Conservation (phyloP, 306 rosid species). For the Pterocarpus santalinus region DNA sequence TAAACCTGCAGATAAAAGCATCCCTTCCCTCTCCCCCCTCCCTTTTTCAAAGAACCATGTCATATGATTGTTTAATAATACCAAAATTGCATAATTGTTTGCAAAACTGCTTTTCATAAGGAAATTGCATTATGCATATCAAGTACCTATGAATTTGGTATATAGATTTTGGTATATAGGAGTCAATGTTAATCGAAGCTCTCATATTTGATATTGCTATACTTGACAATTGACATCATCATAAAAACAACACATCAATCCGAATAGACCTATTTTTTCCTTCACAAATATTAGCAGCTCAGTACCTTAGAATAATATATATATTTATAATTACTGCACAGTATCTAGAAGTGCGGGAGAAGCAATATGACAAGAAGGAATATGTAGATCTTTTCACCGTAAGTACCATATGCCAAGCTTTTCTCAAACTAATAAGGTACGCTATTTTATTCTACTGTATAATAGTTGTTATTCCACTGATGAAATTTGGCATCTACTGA, state of each 20-base stretch:
- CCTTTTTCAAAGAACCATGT: background rate
- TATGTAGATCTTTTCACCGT: constrained; percentile 81
- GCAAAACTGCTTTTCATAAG: constrained; percentile 7
- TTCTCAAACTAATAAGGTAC: background rate
- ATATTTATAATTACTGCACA: constrained; percentile 47
- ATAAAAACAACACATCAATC: constrained; percentile 10
- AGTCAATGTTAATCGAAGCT: constrained; percentile 25
- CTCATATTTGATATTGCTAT: background rate
- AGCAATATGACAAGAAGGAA: constrained; percentile 86
- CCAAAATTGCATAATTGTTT: background rate
- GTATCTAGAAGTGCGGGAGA: constrained; percentile 94
- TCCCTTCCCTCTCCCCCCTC: background rate
- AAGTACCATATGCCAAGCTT: constrained; percentile 51
- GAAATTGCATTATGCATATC: constrained; percentile 17
- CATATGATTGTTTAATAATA: constrained; percentile 19
- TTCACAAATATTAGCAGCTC: constrained; percentile 13
- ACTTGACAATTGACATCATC: background rate
- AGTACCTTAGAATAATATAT: constrained; percentile 27
- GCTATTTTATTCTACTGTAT: constrained; percentile 25
- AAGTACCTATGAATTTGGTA: constrained; percentile 18
- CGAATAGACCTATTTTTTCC: background rate
- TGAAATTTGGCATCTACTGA: constrained; percentile 21
- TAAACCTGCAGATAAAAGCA: constrained; percentile 15
- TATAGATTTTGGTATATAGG: background rate
- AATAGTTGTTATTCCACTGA: constrained; percentile 11